A percentile compares a stretch with the other conserved stretches of the same genome.
Evolutionary conservation across 2,329 filamentous ascomycete species (phyloP).

Genomic region (Pseudogymnoascus sp.): DNA sequence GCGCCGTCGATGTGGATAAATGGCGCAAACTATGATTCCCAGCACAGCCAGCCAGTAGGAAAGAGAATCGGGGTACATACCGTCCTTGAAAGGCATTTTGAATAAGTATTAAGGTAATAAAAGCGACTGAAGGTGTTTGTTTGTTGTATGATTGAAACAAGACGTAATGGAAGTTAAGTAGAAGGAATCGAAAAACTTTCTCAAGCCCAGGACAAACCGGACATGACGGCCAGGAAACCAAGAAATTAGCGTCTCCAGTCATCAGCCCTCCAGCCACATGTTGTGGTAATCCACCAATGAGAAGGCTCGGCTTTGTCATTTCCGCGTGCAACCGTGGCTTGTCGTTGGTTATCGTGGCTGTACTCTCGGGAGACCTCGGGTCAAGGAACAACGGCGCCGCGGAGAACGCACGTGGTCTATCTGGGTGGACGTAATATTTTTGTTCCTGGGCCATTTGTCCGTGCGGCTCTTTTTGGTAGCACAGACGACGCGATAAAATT

Average conservation of each 20-base stretch:
- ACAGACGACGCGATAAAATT: background rate
- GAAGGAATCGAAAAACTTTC: constrained; percentile 4
- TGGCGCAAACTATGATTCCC: constrained; percentile 19
- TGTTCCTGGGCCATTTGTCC: background rate
- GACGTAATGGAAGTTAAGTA: background rate
- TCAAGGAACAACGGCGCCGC: background rate
- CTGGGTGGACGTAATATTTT: background rate
- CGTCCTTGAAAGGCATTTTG: constrained; percentile 35
- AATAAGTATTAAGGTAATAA: constrained; percentile 22
- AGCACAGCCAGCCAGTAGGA: background rate
- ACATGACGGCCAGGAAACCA: constrained; percentile 6
- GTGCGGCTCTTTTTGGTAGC: background rate
- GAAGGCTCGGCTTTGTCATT: background rate
- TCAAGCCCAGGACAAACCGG: background rate
- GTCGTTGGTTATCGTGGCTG: background rate
- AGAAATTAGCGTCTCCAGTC: constrained; percentile 4
- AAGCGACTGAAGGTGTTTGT: constrained; percentile 9
- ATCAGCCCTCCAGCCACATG: background rate
- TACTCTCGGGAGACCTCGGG: constrained; percentile 8
- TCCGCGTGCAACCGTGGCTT: background rate
- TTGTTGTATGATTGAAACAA: background rate
- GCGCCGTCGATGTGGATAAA: constrained; percentile 2
- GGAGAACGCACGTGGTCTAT: background rate
- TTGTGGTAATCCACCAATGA: background rate
- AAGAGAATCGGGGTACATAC: constrained; percentile 26